A percentile compares a stretch with the other conserved stretches of the same genome.
Conservation (phyloP, 805 yeast species). For the Candida succiphila region DNA sequence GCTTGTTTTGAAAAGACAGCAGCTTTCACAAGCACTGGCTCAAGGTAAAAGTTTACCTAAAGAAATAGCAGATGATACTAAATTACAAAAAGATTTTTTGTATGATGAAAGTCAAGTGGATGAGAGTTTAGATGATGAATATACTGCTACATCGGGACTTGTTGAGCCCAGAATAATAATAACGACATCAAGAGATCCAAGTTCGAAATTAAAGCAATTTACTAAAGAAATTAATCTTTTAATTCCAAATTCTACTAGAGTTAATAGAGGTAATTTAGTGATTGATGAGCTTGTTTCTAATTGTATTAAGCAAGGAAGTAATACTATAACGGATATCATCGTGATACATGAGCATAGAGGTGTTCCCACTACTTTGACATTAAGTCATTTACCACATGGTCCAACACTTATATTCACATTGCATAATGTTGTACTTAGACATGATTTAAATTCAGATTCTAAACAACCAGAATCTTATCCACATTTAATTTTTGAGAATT, state of each 20-base stretch:
- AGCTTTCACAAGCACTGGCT: constrained; percentile 79
- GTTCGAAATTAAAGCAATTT: constrained; percentile 77
- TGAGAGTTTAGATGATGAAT: constrained; percentile 74
- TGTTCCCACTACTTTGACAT: constrained; percentile 88
- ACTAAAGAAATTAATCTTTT: constrained; percentile 84
- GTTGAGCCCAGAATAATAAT: constrained; percentile 85
- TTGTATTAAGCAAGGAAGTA: constrained; percentile 60
- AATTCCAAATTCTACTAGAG: constrained; percentile 81
- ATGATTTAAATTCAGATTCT: constrained; percentile 79
- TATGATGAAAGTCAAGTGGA: constrained; percentile 73
- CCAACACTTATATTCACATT: constrained; percentile 92
- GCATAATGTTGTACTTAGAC: constrained; percentile 91
- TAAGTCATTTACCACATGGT: constrained; percentile 96
- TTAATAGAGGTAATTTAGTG: constrained; percentile 89
- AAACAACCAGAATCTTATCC: constrained; percentile 90
- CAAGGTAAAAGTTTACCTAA: constrained; percentile 84
- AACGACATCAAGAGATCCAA: constrained; percentile 90
- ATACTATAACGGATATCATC: constrained; percentile 76
- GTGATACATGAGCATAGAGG: constrained; percentile 96
- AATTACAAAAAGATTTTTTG: constrained; percentile 70
- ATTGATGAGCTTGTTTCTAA: constrained; percentile 79
- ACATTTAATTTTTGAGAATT: constrained; percentile 87
- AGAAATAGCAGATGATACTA: constrained; percentile 81
- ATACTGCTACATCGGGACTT: constrained; percentile 76
- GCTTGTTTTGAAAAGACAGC: constrained; percentile 77